These are phyloP conservation scores for Paramecium biaurelia DNA, from an alignment of 73 alveolate species.

Conservation along the genomic window DNA sequence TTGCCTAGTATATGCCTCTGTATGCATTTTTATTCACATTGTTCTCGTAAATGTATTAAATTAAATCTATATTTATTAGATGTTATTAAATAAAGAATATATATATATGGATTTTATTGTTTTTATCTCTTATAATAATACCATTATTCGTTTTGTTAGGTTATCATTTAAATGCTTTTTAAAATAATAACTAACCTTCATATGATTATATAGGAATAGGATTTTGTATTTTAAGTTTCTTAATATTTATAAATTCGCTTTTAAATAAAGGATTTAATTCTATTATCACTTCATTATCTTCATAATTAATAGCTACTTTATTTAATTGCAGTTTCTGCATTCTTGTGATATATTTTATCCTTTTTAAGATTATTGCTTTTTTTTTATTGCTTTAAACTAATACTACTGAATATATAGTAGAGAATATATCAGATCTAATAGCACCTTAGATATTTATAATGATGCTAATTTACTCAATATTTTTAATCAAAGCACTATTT, in stretches of 20 bases:
- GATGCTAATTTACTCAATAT: not conserved
- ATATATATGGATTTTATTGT: conserved; percentile 2
- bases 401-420: not conserved
- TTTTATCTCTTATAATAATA: not conserved
- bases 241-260: not conserved
- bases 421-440: not conserved
- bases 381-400: not conserved
- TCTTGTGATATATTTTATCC: not conserved
- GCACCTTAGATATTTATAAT: not conserved
- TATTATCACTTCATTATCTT: not conserved
- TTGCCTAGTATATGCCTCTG: not conserved
- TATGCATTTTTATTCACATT: not conserved
- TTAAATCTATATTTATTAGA: not conserved
- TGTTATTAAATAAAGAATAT: not conserved
- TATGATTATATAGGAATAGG: not conserved
- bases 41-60: not conserved
- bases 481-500: not conserved
- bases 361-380: not conserved
- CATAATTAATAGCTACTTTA: not conserved
- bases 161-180: not conserved
- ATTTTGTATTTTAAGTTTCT: not conserved
- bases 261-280: not conserved
- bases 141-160: not conserved
- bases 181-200: not conserved
- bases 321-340: not conserved